phyloP scores from a whole-genome alignment of 352 stramenopile genomes.

The Globisporangium rhizosaccharum region DNA sequence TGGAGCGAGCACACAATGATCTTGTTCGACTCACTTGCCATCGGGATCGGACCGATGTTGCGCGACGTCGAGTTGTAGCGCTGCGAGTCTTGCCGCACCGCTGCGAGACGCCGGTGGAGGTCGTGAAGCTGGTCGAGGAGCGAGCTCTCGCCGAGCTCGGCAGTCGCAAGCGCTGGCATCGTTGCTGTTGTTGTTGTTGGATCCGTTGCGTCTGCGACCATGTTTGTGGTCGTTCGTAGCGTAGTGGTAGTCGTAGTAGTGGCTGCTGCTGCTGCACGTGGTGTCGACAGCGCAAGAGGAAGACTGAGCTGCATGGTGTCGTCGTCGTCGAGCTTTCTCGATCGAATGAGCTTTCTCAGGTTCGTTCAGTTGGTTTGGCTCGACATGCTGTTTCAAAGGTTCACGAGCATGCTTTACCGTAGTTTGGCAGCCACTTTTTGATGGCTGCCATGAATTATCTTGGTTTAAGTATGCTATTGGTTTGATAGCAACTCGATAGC shows the following conservation, averaged over 20 bases:
- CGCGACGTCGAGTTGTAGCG: conserved; percentile 53
- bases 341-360: too few relatives aligned
- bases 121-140: conserved; percentile 78
- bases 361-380: too few relatives aligned
- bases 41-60: conserved; percentile 61
- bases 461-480: too few relatives aligned
- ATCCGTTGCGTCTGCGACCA: neutral
- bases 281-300: neutral
- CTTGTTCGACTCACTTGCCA: conserved; percentile 75
- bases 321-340: too few relatives aligned
- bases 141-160: conserved; percentile 63
- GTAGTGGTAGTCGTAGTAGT: neutral
- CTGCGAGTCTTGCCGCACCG: conserved; percentile 73
- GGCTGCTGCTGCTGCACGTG: neutral
- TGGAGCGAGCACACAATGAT: conserved; percentile 71
- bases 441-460: too few relatives aligned
- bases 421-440: too few relatives aligned
- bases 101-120: conserved; percentile 57
- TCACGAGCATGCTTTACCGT: too few relatives aligned
- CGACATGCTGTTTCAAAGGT: too few relatives aligned
- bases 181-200: neutral
- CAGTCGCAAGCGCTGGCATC: conserved; percentile 4
- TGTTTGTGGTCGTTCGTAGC: neutral
- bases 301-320: neutral
- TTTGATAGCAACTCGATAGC: too few relatives aligned